Conservation (phyloP, 2,329 filamentous ascomycete genomes). For the Colletotrichum truncatum region DNA sequence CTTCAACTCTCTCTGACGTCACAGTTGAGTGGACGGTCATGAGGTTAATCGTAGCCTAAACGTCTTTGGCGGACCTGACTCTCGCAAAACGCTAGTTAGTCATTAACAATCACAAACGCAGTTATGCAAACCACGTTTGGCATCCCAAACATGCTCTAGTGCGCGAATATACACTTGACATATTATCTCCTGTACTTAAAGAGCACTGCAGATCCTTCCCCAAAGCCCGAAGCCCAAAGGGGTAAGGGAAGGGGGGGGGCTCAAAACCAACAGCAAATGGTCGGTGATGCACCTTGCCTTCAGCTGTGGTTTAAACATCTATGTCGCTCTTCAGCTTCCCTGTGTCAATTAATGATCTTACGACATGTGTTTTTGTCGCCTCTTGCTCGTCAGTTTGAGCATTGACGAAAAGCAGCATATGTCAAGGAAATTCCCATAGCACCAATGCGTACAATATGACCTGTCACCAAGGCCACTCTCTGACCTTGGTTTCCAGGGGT, state of each 20-base stretch:
- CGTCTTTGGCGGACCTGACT: slow-evolving; percentile 15
- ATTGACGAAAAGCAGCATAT: background rate
- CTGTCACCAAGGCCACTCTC: slow-evolving; percentile 9
- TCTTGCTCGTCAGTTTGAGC: background rate
- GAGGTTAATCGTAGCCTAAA: slow-evolving; percentile 2
- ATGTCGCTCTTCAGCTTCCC: slow-evolving; percentile 2
- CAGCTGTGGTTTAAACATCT: background rate
- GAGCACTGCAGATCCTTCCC: background rate
- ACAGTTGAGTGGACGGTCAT: background rate
- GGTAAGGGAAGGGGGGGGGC: background rate
- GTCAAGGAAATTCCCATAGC: background rate
- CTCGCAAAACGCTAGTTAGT: slow-evolving; percentile 17
- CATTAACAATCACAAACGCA: slow-evolving; percentile 9
- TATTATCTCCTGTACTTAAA: background rate
- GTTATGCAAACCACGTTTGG: slow-evolving; percentile 2
- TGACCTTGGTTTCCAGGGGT: slow-evolving; percentile 7
- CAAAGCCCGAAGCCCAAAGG: background rate
- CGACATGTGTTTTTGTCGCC: background rate
- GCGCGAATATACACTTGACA: slow-evolving; percentile 22
- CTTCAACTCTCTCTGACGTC: slow-evolving; percentile 22
- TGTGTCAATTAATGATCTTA: background rate
- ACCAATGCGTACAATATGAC: slow-evolving; percentile 1
- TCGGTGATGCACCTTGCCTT: background rate
- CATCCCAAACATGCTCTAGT: slow-evolving; percentile 17
- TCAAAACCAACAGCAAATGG: background rate